Evolutionary conservation across 2,329 filamentous ascomycete genomes (phyloP).

Genomic region (Cladosporium austrohemisphaericum): DNA sequence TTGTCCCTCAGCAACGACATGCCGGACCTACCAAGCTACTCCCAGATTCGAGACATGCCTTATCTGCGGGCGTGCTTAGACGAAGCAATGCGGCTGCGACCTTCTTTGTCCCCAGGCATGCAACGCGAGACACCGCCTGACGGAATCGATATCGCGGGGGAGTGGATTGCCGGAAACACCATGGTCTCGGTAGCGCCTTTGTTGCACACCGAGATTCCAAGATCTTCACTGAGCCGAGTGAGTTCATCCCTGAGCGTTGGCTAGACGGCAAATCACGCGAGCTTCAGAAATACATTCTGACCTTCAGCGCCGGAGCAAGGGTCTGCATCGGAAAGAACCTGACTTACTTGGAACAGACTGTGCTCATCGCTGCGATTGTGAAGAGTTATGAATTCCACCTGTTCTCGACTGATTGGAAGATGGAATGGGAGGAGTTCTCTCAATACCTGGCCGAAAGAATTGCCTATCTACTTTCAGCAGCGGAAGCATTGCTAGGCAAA

Average conservation of each 20-base stretch:
- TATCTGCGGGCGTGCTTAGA: conserved; percentile 77
- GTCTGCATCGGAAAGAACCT: conserved; percentile 62
- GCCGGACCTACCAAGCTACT: conserved; percentile 50
- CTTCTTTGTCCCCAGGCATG: conserved; percentile 66
- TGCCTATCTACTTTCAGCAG: too few species aligned
- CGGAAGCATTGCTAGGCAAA: too few species aligned
- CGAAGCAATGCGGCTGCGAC: conserved; percentile 70
- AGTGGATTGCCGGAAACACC: conserved; percentile 63
- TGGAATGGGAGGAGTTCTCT: too few species aligned
- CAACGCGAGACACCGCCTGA: conserved; percentile 67
- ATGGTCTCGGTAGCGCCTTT: conserved; percentile 47
- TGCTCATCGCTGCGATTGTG: conserved; percentile 10
- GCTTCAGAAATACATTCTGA: conserved; percentile 66
- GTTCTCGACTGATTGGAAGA: conserved; percentile 56
- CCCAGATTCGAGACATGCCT: conserved; percentile 63
- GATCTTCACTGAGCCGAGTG: conserved; percentile 19
- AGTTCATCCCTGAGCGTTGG: conserved; percentile 26
- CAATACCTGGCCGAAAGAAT: too few species aligned
- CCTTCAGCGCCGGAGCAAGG: conserved; percentile 67
- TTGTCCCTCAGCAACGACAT: conserved; percentile 14
- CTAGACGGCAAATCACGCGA: conserved; percentile 50
- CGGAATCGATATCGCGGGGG: conserved; percentile 60
- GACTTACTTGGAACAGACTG: conserved; percentile 16
- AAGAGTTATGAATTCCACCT: background rate
- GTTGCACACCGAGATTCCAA: conserved; percentile 23